Conservation (phyloP, 2,329 filamentous ascomycete genomes). For the Pyricularia sp. region DNA sequence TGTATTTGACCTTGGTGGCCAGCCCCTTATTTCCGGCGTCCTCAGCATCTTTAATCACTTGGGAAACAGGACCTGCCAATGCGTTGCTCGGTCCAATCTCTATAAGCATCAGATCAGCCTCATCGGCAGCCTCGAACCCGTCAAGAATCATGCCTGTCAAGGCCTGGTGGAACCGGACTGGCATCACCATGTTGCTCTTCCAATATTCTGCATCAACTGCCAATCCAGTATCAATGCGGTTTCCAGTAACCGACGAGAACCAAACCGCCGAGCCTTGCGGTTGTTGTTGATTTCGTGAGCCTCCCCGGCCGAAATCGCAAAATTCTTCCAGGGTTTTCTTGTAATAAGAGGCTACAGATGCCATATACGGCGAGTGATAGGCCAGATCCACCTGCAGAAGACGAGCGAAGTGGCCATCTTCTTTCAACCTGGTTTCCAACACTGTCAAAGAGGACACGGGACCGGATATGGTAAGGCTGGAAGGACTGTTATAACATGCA, state of each 20-base stretch:
- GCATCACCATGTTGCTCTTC: conserved; percentile 18
- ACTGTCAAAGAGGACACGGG: conserved; percentile 8
- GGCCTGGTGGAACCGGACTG: conserved; percentile 16
- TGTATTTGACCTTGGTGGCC: conserved; percentile 16
- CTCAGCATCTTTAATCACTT: conserved; percentile 8
- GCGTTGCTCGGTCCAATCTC: conserved; percentile 14
- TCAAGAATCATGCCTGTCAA: neutral
- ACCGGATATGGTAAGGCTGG: conserved; percentile 27
- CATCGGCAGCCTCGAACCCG: neutral
- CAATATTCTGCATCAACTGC: conserved; percentile 16
- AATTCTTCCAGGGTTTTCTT: neutral
- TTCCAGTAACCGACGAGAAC: conserved; percentile 13
- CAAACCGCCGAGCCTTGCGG: neutral
- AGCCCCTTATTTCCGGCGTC: neutral
- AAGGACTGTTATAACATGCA: conserved; percentile 23
- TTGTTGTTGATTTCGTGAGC: neutral
- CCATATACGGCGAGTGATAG: conserved; percentile 27
- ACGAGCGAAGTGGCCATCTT: conserved; percentile 18
- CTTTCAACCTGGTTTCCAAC: conserved; percentile 12
- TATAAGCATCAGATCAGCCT: conserved; percentile 5
- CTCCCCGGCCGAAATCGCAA: neutral
- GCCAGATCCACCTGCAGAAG: conserved; percentile 22
- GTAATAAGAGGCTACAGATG: conserved; percentile 6
- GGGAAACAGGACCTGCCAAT: conserved; percentile 11
- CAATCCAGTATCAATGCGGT: neutral